A percentile compares a stretch with the other conserved stretches of the same genome.
phyloP scores from a whole-genome alignment of 768 basidiomycete species.

The Termitomyces sp. region DNA sequence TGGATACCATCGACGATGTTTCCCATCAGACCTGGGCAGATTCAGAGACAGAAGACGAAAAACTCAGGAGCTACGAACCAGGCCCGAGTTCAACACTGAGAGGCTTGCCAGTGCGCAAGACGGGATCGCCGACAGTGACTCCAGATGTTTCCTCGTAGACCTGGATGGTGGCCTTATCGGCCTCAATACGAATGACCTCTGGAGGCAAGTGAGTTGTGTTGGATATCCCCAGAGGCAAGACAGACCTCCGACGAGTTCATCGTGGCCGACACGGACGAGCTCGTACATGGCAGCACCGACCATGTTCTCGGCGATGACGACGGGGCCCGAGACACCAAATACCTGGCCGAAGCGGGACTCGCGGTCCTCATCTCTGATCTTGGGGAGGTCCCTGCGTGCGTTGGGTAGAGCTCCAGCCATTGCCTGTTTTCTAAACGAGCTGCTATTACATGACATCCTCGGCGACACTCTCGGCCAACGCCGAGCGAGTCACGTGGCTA shows the following conservation, averaged over 20 bases:
- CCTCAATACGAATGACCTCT: conserved; percentile 99
- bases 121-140: conserved; percentile 98
- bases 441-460: not conserved
- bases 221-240: conserved; percentile 19
- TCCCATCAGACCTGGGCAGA: conserved; percentile 83
- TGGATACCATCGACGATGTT: conserved; percentile 99
- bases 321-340: conserved; percentile 95
- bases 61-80: conserved; percentile 47
- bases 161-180: conserved; percentile 97
- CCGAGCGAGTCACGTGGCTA: conserved; percentile 27
- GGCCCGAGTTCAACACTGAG: conserved; percentile 97
- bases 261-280: conserved; percentile 96
- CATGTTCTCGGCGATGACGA: conserved; percentile 98
- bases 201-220: conserved; percentile 11
- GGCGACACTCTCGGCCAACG: conserved; percentile 13
- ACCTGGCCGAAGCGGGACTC: conserved; percentile 88
- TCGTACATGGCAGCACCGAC: conserved; percentile 96
- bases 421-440: not conserved
- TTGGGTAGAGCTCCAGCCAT: conserved; percentile 96
- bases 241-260: conserved; percentile 94
- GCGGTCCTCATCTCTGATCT: conserved; percentile 86
- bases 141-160: conserved; percentile 99
- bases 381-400: conserved; percentile 83
- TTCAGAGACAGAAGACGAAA: not conserved
- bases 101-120: conserved; percentile 95